Evolutionary conservation across 345 rosid species (phyloP).

Genomic region (Bruguiera gymnorhiza): DNA sequence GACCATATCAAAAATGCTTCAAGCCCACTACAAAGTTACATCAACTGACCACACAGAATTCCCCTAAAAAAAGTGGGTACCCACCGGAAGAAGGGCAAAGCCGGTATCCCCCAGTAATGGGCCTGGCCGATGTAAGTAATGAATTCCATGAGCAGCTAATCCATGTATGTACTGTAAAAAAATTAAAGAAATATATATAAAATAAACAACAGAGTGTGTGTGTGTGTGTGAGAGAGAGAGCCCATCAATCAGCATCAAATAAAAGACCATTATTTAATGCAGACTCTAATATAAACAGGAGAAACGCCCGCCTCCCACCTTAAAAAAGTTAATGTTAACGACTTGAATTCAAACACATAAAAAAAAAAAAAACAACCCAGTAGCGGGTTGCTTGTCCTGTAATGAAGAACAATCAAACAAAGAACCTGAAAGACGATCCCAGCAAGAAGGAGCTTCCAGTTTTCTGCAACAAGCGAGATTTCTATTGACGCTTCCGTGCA

Average conservation of each 20-base stretch:
- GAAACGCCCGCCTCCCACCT: too few relatives aligned
- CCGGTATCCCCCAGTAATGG: slow-evolving; percentile 29
- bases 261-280: neutral
- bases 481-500: neutral
- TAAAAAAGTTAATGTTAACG: too few relatives aligned
- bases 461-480: neutral
- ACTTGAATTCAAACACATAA: neutral
- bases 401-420: neutral
- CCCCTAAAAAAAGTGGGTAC: neutral
- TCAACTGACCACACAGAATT: neutral
- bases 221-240: too few relatives aligned
- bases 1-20: neutral
- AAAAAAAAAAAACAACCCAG: neutral
- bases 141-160: slow-evolving; percentile 34
- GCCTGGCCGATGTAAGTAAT: slow-evolving; percentile 30
- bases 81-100: slow-evolving; percentile 26
- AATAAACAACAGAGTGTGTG: too few relatives aligned
- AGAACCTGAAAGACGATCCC: neutral
- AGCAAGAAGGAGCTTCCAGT: neutral
- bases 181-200: neutral
- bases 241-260: slow-evolving; percentile 2
- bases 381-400: too few relatives aligned
- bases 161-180: slow-evolving; percentile 26
- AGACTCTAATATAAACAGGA: neutral
- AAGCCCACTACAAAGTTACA: neutral